These are phyloP conservation scores for Schoenoplectus tabernaemontani DNA, from an alignment of 202 grass and related monocot species.

Conservation along the genomic window DNA sequence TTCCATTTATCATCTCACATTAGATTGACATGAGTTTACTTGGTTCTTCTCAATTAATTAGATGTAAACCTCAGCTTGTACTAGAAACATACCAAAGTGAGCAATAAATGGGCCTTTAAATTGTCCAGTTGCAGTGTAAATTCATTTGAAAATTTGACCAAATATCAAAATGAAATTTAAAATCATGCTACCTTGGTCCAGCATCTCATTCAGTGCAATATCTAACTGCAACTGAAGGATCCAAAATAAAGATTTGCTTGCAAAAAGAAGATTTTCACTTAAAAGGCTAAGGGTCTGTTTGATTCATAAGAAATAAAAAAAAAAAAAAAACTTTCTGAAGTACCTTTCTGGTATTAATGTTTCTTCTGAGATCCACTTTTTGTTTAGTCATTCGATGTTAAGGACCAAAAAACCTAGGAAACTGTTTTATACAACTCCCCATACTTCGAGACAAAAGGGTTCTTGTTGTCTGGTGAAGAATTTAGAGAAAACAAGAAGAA, in stretches of 20 bases:
- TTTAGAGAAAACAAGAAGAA: too few species aligned
- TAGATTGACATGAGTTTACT: not conserved
- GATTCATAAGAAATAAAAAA: not conserved
- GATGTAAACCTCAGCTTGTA: not conserved
- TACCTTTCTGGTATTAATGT: too few species aligned
- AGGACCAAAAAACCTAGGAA: too few species aligned
- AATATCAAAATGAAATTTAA: not conserved
- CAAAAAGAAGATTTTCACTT: not conserved
- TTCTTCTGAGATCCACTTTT: too few species aligned
- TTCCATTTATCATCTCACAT: not conserved
- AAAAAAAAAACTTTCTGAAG: too few species aligned
- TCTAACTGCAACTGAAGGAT: not conserved
- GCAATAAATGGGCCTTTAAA: not conserved
- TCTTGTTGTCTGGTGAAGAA: too few species aligned
- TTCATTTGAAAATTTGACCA: not conserved
- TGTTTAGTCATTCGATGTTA: too few species aligned
- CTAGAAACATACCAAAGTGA: not conserved
- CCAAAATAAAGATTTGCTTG: conserved; percentile 9
- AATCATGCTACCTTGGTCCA: not conserved
- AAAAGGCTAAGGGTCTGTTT: not conserved
- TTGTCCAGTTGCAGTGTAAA: not conserved
- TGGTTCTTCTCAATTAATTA: not conserved
- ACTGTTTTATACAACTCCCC: too few species aligned
- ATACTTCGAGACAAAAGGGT: too few species aligned
- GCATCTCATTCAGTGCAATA: not conserved